phyloP scores from a whole-genome alignment of 2,329 filamentous ascomycete species.

The Helminthosporium solani region DNA sequence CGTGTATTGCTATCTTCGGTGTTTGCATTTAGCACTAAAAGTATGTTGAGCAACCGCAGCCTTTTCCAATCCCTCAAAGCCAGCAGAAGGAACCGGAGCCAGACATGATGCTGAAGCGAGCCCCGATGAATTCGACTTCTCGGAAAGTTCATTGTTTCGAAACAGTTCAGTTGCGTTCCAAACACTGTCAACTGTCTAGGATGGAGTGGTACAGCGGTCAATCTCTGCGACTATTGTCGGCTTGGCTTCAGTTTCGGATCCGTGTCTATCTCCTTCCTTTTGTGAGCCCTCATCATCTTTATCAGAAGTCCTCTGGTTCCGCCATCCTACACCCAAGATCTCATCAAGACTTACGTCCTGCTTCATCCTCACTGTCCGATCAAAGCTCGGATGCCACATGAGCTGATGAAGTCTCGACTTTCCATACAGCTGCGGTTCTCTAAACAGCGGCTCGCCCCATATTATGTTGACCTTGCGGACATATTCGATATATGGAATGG shows the following conservation, averaged over 20 bases:
- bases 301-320: background rate
- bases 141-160: too few species aligned
- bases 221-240: too few species aligned
- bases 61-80: background rate
- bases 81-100: background rate
- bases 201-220: too few species aligned
- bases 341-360: background rate
- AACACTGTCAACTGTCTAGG: too few species aligned
- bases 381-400: conserved; percentile 13
- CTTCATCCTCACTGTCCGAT: background rate
- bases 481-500: conserved; percentile 21
- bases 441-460: conserved; percentile 30
- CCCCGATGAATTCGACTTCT: background rate
- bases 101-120: too few species aligned
- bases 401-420: background rate
- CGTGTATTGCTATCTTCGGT: background rate
- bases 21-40: background rate
- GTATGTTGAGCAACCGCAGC: background rate
- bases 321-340: background rate
- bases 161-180: too few species aligned
- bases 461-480: conserved; percentile 28
- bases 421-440: conserved; percentile 18
- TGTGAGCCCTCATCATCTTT: background rate
- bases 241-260: too few species aligned
- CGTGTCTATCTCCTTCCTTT: background rate